Conservation (phyloP, 2,329 filamentous ascomycete species). For the Lecanicillium sp. region DNA sequence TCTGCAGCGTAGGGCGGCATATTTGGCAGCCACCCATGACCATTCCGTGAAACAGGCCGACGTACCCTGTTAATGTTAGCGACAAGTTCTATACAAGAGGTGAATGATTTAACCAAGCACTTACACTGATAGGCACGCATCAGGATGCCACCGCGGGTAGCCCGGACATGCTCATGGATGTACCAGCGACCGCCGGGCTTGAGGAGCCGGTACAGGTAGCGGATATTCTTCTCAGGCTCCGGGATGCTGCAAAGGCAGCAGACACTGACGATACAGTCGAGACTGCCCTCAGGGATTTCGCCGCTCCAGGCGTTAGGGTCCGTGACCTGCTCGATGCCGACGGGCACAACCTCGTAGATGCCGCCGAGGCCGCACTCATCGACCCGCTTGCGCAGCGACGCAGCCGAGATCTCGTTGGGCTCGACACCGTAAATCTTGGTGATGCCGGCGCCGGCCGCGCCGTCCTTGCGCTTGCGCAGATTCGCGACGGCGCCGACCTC, state of each 20-base stretch:
- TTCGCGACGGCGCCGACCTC: constrained; percentile 11
- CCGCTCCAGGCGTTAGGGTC: constrained; percentile 36
- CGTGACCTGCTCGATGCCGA: constrained; percentile 54
- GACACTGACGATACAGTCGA: constrained; percentile 55
- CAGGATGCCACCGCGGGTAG: constrained; percentile 31
- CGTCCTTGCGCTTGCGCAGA: constrained; percentile 23
- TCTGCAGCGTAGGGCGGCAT: constrained; percentile 41
- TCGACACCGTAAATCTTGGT: constrained; percentile 57
- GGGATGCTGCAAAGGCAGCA: constrained; percentile 60
- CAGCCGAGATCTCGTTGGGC: constrained; percentile 52
- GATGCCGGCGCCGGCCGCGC: constrained; percentile 22
- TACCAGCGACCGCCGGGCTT: constrained; percentile 59
- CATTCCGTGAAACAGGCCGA: constrained; percentile 48
- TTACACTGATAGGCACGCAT: constrained; percentile 47
- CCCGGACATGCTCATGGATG: constrained; percentile 54
- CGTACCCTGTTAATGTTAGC: constrained; percentile 32
- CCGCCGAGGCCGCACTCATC: constrained; percentile 46
- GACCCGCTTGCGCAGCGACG: constrained; percentile 40
- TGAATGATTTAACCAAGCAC: constrained; percentile 20
- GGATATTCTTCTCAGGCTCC: constrained; percentile 49
- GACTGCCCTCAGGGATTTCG: constrained; percentile 42
- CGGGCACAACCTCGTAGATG: constrained; percentile 55
- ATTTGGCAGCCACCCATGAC: constrained; percentile 48
- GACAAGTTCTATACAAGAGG: neutral
- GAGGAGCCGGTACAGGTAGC: constrained; percentile 49